A percentile compares a stretch with the other conserved stretches of the same genome.
These are phyloP conservation scores for Sungouiozyma intestinalis DNA, from an alignment of 805 yeast species.

Conservation along the genomic window DNA sequence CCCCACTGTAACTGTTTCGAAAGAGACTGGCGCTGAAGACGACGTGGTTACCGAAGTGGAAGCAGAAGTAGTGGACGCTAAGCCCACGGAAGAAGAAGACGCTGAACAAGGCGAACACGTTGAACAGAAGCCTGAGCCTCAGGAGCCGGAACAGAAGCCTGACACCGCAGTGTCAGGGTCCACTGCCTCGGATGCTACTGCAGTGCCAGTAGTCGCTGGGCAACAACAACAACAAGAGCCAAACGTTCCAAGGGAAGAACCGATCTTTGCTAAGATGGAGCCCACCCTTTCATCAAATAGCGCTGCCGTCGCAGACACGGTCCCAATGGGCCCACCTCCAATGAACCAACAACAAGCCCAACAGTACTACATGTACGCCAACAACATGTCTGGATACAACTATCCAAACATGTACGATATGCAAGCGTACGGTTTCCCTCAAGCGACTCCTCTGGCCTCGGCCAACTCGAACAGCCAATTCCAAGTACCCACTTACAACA, in stretches of 20 bases:
- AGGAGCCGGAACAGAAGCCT: constrained; percentile 4
- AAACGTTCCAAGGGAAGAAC: neutral
- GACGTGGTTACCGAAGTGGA: constrained; percentile 5
- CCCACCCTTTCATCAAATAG: constrained; percentile 4
- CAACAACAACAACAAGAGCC: constrained; percentile 12
- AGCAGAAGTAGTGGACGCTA: constrained; percentile 5
- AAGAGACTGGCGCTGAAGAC: constrained; percentile 4
- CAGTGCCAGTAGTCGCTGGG: constrained; percentile 17
- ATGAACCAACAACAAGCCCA: constrained; percentile 25
- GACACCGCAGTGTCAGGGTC: constrained; percentile 2
- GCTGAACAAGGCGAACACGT: constrained; percentile 6
- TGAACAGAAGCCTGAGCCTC: constrained; percentile 3
- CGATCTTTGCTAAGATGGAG: constrained; percentile 12
- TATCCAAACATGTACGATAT: constrained; percentile 28
- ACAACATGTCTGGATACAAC: constrained; percentile 27
- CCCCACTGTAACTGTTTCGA: constrained; percentile 2
- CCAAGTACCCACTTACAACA: neutral
- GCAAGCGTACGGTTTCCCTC: constrained; percentile 23
- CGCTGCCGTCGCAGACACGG: constrained; percentile 10
- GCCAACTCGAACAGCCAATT: constrained; percentile 14
- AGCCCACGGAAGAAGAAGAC: constrained; percentile 3
- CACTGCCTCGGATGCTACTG: constrained; percentile 5
- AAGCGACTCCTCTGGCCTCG: constrained; percentile 10
- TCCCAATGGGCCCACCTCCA: constrained; percentile 15
- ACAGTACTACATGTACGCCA: constrained; percentile 28